Evolutionary conservation across 768 basidiomycete species (phyloP), one percentile per base, ranked within the genome.

Genomic region (Mycena metata): DNA sequence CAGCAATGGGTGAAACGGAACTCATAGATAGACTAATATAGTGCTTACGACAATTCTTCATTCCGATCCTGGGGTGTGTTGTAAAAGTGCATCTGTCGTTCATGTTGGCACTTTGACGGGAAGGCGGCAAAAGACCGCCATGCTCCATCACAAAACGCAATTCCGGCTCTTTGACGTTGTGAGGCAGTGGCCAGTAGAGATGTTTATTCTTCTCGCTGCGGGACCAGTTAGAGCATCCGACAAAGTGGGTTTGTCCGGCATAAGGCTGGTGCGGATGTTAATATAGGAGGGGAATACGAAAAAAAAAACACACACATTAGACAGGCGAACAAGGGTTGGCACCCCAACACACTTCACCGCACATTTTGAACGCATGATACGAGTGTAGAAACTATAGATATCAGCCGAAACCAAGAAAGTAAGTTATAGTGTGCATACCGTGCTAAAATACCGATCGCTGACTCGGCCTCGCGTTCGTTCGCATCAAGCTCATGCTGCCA

Each of bases 401-500:
- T n/a, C n/a, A n/a, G n/a, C n/a, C n/a, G n/a, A n/a, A n/a, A n/a
- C n/a, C n/a, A 47, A 12, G 12, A 24, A 21, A 21, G 11, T 26
- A n/a, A n/a, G 41, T 21, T 5, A 23, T 5, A 24, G 36, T 7
- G 36, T 15, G 47, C 59, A 21, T 45, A 64, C 67, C 67, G 56
- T 13, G 62, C 24, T 0, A 69, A n/a, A 3, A 52, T 23, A 2
- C 62, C 57, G 5, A 26, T 13, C 0, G 36, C 36, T 5, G 36
- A 51, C 5, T 49, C 49, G 1, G 67, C 67, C 23, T 69, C 67
- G 5, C 24, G 24, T 35, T 60, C 61, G 24, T 64, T 69, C 23
- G 55, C 46, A 21, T 69, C 62, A 3, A 69, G 42, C 19, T 69
- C 61, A 10, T 69, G 67, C 10, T 36, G 30, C 67, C 67, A 69